These are phyloP conservation scores for Mucuna pruriens DNA, from an alignment of 306 rosid species.

Conservation along the genomic window DNA sequence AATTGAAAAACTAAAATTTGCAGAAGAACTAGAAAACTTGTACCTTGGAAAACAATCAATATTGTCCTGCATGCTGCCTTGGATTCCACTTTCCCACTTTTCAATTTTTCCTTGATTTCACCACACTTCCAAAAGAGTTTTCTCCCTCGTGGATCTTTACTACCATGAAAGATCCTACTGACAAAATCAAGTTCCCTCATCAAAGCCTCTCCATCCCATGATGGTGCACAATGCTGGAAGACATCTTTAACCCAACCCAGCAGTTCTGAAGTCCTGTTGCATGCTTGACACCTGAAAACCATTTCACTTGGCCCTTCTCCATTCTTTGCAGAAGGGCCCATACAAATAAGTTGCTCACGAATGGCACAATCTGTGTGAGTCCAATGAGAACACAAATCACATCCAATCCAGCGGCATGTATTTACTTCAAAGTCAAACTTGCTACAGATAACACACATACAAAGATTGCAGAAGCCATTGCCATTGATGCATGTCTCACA, in stretches of 20 bases:
- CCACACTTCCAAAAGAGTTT: slow-evolving; percentile 83
- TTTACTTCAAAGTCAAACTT: slow-evolving; percentile 99
- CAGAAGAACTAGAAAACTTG: slow-evolving; percentile 17
- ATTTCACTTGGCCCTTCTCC: slow-evolving; percentile 86
- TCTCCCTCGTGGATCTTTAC: slow-evolving; percentile 88
- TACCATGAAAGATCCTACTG: slow-evolving; percentile 87
- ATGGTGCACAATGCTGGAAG: slow-evolving; percentile 92
- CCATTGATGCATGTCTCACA: slow-evolving; percentile 82
- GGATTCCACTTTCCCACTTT: slow-evolving; percentile 65
- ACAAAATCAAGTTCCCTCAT: slow-evolving; percentile 93
- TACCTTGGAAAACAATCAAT: slow-evolving; percentile 91
- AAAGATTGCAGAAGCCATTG: slow-evolving; percentile 98
- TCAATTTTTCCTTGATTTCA: slow-evolving; percentile 82
- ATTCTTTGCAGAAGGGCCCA: slow-evolving; percentile 76
- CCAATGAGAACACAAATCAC: slow-evolving; percentile 98
- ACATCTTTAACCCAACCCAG: slow-evolving; percentile 99
- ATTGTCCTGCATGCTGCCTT: slow-evolving; percentile 76
- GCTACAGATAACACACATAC: slow-evolving; percentile 97
- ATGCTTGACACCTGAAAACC: slow-evolving; percentile 95
- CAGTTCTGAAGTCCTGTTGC: slow-evolving; percentile 92
- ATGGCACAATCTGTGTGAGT: slow-evolving; percentile 99
- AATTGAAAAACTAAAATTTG: slow-evolving; percentile 19
- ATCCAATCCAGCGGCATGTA: slow-evolving; percentile 98
- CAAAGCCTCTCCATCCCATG: slow-evolving; percentile 91
- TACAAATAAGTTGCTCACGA: slow-evolving; percentile 81